Conservation (phyloP, 345 rosid genomes). For the Eucalyptus pauciflora region DNA sequence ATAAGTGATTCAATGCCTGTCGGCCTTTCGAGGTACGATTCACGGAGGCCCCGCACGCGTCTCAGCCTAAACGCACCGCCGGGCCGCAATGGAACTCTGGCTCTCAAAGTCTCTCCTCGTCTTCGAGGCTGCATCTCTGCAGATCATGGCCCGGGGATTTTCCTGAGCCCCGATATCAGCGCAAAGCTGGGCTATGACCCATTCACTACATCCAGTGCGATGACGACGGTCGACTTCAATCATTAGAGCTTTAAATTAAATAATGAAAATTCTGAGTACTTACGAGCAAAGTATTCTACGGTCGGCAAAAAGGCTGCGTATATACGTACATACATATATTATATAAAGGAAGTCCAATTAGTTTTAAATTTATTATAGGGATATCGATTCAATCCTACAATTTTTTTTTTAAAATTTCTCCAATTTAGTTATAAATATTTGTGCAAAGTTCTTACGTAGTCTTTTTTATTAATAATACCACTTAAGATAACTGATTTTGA, state of each 20-base stretch:
- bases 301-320: not conserved
- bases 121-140: no score
- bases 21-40: no score
- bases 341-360: not conserved
- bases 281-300: not conserved
- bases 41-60: no score
- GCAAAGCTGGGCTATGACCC: no score
- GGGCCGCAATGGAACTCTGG: no score
- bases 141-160: no score
- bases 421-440: not conserved
- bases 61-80: no score
- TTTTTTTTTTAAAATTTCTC: accelerated
- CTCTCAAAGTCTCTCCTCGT: no score
- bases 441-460: accelerated
- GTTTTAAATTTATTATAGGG: accelerated
- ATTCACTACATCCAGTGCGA: not conserved
- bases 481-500: not conserved
- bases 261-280: not conserved
- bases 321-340: no score
- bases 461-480: not conserved
- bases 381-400: not conserved
- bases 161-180: no score
- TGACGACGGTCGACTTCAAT: not conserved
- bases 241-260: not conserved
- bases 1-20: no score